Evolutionary conservation across 2,329 filamentous ascomycete genomes (phyloP).

Genomic region (Aspergillus sp.): DNA sequence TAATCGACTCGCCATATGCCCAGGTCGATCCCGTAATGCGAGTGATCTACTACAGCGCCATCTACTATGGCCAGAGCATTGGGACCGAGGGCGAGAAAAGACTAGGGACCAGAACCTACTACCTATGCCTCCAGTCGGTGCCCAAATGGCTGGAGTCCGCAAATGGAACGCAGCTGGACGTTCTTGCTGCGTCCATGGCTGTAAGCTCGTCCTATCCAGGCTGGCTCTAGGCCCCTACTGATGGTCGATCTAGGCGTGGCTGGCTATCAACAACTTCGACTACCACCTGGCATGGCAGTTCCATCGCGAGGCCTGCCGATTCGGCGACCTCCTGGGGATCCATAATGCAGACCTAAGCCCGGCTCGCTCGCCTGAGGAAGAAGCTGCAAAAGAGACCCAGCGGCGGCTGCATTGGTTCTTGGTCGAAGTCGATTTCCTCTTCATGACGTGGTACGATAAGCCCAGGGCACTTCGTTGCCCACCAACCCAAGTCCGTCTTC

Average conservation of each 20-base stretch:
- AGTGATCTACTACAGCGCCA: conserved; percentile 2
- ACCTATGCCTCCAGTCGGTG: neutral
- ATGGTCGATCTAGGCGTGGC: neutral
- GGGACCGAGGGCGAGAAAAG: neutral
- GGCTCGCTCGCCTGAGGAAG: neutral
- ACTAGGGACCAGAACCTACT: neutral
- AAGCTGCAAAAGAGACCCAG: neutral
- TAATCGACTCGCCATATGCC: conserved; percentile 2
- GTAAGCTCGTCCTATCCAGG: neutral
- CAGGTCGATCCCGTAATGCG: neutral
- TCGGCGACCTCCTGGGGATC: neutral
- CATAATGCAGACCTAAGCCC: neutral
- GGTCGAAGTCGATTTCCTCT: neutral
- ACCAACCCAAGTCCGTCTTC: neutral
- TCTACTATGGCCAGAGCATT: neutral
- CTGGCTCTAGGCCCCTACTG: neutral
- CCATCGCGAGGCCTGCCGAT: conserved; percentile 8
- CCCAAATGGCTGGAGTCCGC: conserved; percentile 5
- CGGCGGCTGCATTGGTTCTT: conserved; percentile 2
- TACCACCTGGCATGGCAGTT: conserved; percentile 10
- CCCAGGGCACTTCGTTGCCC: neutral
- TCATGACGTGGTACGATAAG: conserved; percentile 8
- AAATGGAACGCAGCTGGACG: neutral
- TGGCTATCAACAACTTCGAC: conserved; percentile 10
- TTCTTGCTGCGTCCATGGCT: neutral